A percentile compares a stretch with the other conserved stretches of the same genome.
phyloP scores from a whole-genome alignment of 768 basidiomycete genomes.

The Auricularia auricula-judae region DNA sequence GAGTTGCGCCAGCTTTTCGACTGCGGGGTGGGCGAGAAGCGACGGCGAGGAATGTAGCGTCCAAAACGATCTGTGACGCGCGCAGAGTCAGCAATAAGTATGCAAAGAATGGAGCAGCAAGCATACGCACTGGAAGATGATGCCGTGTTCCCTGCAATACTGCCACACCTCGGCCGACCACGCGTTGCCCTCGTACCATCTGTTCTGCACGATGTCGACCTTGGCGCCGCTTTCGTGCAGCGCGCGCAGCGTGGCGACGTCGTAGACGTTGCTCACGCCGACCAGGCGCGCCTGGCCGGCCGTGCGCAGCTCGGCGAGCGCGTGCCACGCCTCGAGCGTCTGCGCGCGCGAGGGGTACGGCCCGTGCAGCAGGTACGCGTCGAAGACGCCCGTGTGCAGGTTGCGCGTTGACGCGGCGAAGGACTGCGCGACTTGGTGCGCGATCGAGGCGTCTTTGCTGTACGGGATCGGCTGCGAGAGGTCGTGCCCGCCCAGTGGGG shows the following conservation, averaged over 20 bases:
- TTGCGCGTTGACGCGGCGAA: constrained; percentile 55
- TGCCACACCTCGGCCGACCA: constrained; percentile 60
- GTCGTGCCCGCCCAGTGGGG: constrained; percentile 66
- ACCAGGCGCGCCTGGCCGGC: constrained; percentile 53
- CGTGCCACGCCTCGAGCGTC: constrained; percentile 61
- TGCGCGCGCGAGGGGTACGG: constrained; percentile 47
- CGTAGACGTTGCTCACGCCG: constrained; percentile 72
- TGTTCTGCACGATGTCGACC: constrained; percentile 69
- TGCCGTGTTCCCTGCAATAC: constrained; percentile 51
- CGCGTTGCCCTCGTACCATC: constrained; percentile 73
- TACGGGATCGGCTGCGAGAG: constrained; percentile 62
- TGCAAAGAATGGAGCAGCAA: neutral
- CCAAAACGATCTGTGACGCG: constrained; percentile 63
- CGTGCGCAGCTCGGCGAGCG: constrained; percentile 50
- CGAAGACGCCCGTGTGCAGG: constrained; percentile 61
- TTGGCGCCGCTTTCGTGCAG: constrained; percentile 36
- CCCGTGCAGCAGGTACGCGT: constrained; percentile 71
- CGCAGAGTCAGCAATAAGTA: neutral
- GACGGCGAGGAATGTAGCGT: constrained; percentile 69
- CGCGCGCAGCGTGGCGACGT: constrained; percentile 40
- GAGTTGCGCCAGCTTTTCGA: constrained; percentile 33
- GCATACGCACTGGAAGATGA: constrained; percentile 57
- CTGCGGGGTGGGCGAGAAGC: constrained; percentile 38
- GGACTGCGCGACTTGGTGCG: constrained; percentile 51
- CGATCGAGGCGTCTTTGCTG: constrained; percentile 38